phyloP scores from a whole-genome alignment of 2,329 filamentous ascomycete species.

The Calonectria ilicicola region DNA sequence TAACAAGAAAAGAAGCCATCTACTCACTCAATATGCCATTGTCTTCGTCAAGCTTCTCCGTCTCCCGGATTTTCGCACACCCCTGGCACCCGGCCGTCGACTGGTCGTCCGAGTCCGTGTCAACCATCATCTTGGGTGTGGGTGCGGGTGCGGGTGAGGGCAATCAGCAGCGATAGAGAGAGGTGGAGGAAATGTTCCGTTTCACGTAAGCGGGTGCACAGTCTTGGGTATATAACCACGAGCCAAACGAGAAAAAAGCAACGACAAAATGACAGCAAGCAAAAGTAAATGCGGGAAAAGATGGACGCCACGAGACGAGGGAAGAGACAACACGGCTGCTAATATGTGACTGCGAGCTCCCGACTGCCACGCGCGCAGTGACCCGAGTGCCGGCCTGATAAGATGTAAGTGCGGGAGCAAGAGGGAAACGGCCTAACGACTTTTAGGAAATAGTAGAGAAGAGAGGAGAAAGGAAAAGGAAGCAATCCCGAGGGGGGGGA shows the following conservation, averaged over 20 bases:
- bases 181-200: neutral
- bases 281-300: neutral
- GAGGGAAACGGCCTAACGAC: neutral
- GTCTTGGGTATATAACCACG: neutral
- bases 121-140: conserved; percentile 5
- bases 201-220: neutral
- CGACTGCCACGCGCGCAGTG: neutral
- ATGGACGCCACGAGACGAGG: neutral
- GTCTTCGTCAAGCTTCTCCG: conserved; percentile 27
- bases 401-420: neutral
- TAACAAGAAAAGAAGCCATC: neutral
- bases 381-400: conserved; percentile 1
- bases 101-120: conserved; percentile 2
- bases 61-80: conserved; percentile 39
- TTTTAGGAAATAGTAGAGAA: neutral
- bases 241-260: neutral
- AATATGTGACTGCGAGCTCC: neutral
- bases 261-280: neutral
- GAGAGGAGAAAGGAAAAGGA: neutral
- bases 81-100: conserved; percentile 27
- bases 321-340: neutral
- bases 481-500: neutral
- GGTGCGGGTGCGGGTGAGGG: too few species aligned
- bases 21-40: conserved; percentile 14
- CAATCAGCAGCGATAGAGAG: neutral